Evolutionary conservation across 352 stramenopile genomes (phyloP).

Genomic region (Pythium coloratum): DNA sequence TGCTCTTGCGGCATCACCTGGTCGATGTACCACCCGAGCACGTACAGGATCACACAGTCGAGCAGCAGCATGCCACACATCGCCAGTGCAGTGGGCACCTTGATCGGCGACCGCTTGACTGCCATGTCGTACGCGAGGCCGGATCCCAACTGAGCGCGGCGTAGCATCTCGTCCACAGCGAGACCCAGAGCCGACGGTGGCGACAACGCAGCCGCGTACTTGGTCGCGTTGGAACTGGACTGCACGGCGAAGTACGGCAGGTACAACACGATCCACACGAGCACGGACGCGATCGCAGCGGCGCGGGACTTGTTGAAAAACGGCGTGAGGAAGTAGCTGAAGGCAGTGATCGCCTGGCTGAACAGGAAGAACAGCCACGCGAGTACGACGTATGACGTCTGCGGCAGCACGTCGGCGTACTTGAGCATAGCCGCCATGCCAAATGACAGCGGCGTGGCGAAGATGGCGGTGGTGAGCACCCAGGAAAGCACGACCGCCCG

Average conservation of each 20-base stretch:
- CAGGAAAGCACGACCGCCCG: constrained; percentile 61
- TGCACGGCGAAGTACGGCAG: constrained; percentile 74
- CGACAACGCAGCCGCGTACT: constrained; percentile 51
- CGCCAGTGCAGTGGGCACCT: constrained; percentile 40
- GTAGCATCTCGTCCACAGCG: constrained; percentile 55
- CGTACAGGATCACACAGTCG: constrained; percentile 86
- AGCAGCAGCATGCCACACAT: constrained; percentile 79
- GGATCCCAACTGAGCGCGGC: constrained; percentile 52
- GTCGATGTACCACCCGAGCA: constrained; percentile 92
- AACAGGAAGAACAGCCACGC: constrained; percentile 81
- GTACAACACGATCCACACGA: constrained; percentile 83
- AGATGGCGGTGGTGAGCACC: constrained; percentile 80
- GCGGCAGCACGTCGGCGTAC: constrained; percentile 46
- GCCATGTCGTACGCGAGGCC: constrained; percentile 55
- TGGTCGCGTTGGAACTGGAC: constrained; percentile 36
- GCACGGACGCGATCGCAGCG: constrained; percentile 56
- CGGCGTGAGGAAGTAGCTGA: constrained; percentile 69
- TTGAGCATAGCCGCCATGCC: constrained; percentile 2
- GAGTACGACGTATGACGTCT: constrained; percentile 47
- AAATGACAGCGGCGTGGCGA: background rate
- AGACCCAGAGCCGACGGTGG: constrained; percentile 61
- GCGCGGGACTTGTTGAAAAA: constrained; percentile 83
- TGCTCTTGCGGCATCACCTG: constrained; percentile 92
- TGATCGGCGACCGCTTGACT: constrained; percentile 37
- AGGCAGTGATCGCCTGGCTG: constrained; percentile 52